Conservation (phyloP, 1,284 basidiomycete species). For the Sanguinoderma infundibulare region DNA sequence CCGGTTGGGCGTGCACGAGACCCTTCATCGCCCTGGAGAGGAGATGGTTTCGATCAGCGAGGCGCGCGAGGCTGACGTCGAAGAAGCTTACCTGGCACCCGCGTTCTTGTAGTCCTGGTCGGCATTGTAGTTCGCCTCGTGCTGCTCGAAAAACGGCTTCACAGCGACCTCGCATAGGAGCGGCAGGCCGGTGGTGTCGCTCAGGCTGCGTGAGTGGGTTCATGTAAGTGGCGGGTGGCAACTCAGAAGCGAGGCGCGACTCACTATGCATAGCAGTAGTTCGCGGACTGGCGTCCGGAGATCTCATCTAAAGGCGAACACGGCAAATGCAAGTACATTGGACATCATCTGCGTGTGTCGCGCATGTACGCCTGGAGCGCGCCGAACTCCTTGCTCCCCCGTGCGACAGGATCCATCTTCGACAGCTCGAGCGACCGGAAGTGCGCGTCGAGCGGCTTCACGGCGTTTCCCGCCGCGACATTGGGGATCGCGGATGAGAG, state of each 20-base stretch:
- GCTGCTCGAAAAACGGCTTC: conserved; percentile 57
- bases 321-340: conserved; percentile 41
- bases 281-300: conserved; percentile 47
- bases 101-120: conserved; percentile 50
- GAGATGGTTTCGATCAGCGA: not conserved
- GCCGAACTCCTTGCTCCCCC: conserved; percentile 50
- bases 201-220: conserved; percentile 42
- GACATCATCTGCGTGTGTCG: conserved; percentile 66
- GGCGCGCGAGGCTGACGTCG: not conserved
- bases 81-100: conserved; percentile 34
- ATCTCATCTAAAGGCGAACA: not conserved
- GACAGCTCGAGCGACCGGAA: conserved; percentile 58
- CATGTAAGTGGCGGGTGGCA: not conserved
- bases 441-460: conserved; percentile 63
- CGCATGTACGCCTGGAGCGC: conserved; percentile 53
- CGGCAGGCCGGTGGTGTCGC: conserved; percentile 53
- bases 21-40: conserved; percentile 55
- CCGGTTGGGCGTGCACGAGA: conserved; percentile 53
- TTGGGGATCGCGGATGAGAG: conserved; percentile 46
- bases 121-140: conserved; percentile 54
- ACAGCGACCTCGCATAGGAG: conserved; percentile 65
- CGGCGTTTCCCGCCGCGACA: conserved; percentile 46
- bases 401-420: conserved; percentile 54
- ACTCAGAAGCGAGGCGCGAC: conserved; percentile 16
- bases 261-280: conserved; percentile 60